Evolutionary conservation across 306 rosid species (phyloP), one percentile per base, ranked within the genome.

Genomic region (Cucumis hystrix): DNA sequence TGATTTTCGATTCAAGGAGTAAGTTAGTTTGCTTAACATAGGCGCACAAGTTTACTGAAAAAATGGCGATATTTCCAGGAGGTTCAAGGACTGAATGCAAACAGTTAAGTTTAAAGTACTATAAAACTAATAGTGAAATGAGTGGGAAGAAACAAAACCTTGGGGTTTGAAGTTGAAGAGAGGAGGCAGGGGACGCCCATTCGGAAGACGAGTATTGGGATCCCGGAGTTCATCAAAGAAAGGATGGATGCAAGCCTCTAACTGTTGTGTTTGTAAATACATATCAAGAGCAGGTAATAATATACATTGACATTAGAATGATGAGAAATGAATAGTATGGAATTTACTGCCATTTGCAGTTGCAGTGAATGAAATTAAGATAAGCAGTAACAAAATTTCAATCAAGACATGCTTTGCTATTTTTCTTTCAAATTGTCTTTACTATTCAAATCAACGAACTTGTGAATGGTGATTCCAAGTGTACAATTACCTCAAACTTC

Each of bases 81-180:
- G 69, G 69, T 35, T 16, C 70, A 14, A 33, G 7, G 15, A 65
- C 28, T 65, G 6, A 39, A 65, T 10, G 23, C 28, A 65, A 4
- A 37, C 28, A 37, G 8, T 43, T 64, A 35, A 0, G 69, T 12
- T 16, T 12, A 28, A 35, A 63, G 69, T 33, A 7, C 20, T 21
- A 16, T 5, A 17, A 17, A 17, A 37, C 68, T 7, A 64, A 33
- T 7, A 37, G 9, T 37, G 10, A 8, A 39, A 10, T 43, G 25
- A 18, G 8, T 25, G 58, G 63, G 74, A n/a, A 57, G n/a, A 76
- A 21, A 58, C 3, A 16, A 64, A 56, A 90, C 96, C 91, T 82
- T 86, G 92, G 80, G 91, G 86, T 81, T 84, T 90, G 80, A 88
- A 88, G 85, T 88, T 90, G 84, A 90, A 88, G 55, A 90, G 89